Base-by-base conservation (phyloP, 305 asterid species). In the Solanum aculeatissimum region DNA sequence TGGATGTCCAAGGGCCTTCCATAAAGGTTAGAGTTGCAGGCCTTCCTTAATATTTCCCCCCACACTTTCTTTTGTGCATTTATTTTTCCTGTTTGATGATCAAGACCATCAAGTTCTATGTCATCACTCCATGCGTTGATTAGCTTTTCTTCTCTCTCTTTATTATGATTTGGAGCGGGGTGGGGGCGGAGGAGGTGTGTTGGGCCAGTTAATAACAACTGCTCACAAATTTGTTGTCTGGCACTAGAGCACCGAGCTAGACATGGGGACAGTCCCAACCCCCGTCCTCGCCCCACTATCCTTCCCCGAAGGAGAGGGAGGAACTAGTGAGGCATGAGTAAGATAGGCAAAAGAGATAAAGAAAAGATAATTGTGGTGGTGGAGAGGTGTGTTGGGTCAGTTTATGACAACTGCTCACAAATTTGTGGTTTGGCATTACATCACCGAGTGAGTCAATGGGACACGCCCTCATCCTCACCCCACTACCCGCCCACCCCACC, bases 1-100 rank as follows among this genome's bases (percentile, higher is more conserved):
- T 92, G 99, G 98, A 87, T 97, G 99, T 89, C 99, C 98, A 81
- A 94, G 97, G 91, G 95, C 98, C 84, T 95, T 97, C 88, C 99
- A 97, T 86, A 95, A 91, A 97, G 99, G 99, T 97, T 87, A 55
- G 85, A 45, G 79, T 79, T 86, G 51, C 40, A 77, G 47, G 47
- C 29, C 82, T 77, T 77, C 27, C 82, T 77, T 51, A 6, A 77
- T 77, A 77, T 77, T 27, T 16, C 43, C 43, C 49, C 81, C 21
- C 21, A 49, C 58, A 47, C 81, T 74, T 23, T 74, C 42, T 74
- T 75, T 47, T 75, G 62, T 27, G 63, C 82, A 51, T 77, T 27
- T 18, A 25, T 29, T n/a, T 51, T 29, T 16, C 16, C 7, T 47
- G 32, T 45, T 38, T 47, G 81, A 49, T 75, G 60, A 75, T 25